Base-by-base conservation (phyloP, 352 stramenopile species). In the Globisporangium ultimum region DNA sequence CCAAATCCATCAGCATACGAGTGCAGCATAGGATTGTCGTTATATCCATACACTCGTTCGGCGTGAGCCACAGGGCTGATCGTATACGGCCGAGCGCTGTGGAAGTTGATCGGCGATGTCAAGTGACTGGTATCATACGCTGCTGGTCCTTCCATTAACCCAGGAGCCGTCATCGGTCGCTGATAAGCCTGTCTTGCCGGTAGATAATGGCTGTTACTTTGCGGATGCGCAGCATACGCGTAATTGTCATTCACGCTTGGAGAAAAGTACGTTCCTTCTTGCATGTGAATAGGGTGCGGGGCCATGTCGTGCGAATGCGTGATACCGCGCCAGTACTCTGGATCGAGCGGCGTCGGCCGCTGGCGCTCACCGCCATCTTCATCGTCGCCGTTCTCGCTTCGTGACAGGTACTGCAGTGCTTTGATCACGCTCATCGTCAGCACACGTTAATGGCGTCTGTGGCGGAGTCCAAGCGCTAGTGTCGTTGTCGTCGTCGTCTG, bases 261-360 rank as follows among this genome's bases (percentile, higher is more conserved):
- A 41, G 36, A 41, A 12, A 12, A 41, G 51, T 28, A 53, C 61
- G n/a, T n/a, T n/a, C 36, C 34, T 21, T 21, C 36, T 49, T 36
- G 49, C 22, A 55, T 55, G 32, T 20, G 51, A n/a, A n/a, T n/a
- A 17, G 7, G 48, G 17, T 66, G 45, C 0, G 53, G 58, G 4
- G 62, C 45, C 18, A 58, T 48, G 24, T 82, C 75, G 21, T 59
- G 52, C 38, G 80, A 87, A 54, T 89, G 80, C 7, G 80, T 89
- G 62, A 89, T 81, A 38, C 80, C 80, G 13, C 74, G 70, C 80
- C 80, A 89, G 67, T 89, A 89, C 68, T 87, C 80, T 6, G 80
- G 80, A 51, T 89, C 80, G 32, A 89, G 58, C 12, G 77, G 80
- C 22, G 77, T 89, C 49, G 77, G 77, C 14, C 75, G 70, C 21